Conservation (phyloP, 352 stramenopile species). For the Globisporangium apiculatum region DNA sequence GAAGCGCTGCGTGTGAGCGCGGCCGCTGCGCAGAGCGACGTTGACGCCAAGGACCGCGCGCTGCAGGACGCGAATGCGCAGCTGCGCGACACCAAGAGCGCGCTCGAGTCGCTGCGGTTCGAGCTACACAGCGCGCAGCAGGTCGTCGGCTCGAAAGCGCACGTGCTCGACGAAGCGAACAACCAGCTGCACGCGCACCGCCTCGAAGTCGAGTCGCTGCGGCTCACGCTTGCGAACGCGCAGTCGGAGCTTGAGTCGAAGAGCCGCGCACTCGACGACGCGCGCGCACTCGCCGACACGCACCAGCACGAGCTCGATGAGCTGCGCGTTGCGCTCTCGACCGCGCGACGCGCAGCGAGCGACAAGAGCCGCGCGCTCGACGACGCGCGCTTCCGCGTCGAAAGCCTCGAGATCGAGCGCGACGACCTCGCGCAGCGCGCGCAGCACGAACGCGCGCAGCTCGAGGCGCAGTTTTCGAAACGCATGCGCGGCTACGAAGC, state of each 20-base stretch:
- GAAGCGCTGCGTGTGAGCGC: constrained; percentile 2
- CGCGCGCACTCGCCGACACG: not conserved
- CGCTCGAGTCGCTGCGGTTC: constrained; percentile 3
- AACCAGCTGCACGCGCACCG: not conserved
- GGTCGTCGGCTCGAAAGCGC: constrained; percentile 5
- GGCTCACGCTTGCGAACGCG: not conserved
- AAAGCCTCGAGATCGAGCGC: constrained; percentile 11
- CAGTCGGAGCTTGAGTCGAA: constrained; percentile 1
- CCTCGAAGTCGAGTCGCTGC: not conserved
- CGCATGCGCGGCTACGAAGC: constrained; percentile 9
- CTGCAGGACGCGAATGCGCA: constrained; percentile 1
- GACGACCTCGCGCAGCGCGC: constrained; percentile 6
- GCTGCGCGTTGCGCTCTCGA: constrained; percentile 1
- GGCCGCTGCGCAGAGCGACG: not conserved
- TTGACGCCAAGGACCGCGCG: constrained; percentile 1
- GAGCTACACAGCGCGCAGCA: constrained; percentile 2
- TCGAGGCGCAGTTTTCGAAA: constrained; percentile 18
- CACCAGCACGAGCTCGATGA: constrained; percentile 2
- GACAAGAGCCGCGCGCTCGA: constrained; percentile 7
- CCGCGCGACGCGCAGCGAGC: not conserved
- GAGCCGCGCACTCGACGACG: constrained; percentile 6
- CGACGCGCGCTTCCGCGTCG: constrained; percentile 1
- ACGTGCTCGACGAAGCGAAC: constrained; percentile 4
- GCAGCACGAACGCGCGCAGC: constrained; percentile 14
- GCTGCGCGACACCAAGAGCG: not conserved